Conservation (phyloP, 805 yeast genomes). For the Komagataella phaffii region DNA sequence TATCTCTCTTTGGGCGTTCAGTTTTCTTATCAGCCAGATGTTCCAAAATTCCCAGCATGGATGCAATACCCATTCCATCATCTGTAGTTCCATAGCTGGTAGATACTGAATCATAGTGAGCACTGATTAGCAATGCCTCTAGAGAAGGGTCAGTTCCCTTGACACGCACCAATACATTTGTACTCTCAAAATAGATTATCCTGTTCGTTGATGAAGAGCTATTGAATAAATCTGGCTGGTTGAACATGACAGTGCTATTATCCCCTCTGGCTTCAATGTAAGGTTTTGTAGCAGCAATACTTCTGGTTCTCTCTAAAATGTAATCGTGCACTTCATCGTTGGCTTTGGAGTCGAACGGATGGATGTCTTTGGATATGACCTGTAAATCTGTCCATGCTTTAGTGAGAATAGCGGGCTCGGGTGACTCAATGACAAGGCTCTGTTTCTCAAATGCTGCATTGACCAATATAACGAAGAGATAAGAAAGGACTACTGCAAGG, state of each 20-base stretch:
- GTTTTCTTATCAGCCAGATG: slow-evolving; percentile 20
- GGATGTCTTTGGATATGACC: slow-evolving; percentile 47
- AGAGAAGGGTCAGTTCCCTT: slow-evolving; percentile 45
- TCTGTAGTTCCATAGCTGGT: slow-evolving; percentile 82
- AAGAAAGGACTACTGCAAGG: slow-evolving; percentile 34
- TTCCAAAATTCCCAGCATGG: slow-evolving; percentile 59
- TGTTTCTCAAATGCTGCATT: slow-evolving; percentile 21
- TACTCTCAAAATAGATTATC: slow-evolving; percentile 64
- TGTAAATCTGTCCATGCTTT: slow-evolving; percentile 67
- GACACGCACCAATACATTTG: slow-evolving; percentile 66
- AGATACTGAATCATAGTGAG: slow-evolving; percentile 87
- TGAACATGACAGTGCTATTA: slow-evolving; percentile 28
- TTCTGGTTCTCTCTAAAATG: slow-evolving; percentile 28
- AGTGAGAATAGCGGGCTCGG: slow-evolving; percentile 21
- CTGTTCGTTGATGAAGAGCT: slow-evolving; percentile 20
- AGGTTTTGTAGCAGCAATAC: slow-evolving; percentile 14
- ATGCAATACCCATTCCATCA: slow-evolving; percentile 82
- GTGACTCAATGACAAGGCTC: slow-evolving; percentile 28
- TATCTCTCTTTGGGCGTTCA: slow-evolving; percentile 51
- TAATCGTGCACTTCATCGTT: slow-evolving; percentile 70
- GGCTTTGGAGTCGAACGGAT: slow-evolving; percentile 68
- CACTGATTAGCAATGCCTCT: slow-evolving; percentile 63
- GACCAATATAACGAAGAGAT: slow-evolving; percentile 22
- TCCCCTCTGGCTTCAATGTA: slow-evolving; percentile 26
- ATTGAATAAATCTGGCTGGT: slow-evolving; percentile 36